phyloP scores from a whole-genome alignment of 2,329 filamentous ascomycete genomes.

The Raffaelea ambrosiae region DNA sequence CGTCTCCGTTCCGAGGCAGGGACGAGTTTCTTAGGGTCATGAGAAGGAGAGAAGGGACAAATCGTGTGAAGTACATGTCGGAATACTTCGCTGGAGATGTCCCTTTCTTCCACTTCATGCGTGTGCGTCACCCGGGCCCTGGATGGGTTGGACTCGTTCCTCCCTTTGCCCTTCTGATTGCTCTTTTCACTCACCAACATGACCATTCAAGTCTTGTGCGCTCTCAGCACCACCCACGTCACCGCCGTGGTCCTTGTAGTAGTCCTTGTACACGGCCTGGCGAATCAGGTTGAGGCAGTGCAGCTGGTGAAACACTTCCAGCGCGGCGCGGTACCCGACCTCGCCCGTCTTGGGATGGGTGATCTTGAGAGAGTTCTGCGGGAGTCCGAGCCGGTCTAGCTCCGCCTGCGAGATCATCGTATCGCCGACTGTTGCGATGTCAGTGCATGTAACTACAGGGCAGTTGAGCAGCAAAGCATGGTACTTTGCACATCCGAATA shows the following conservation, averaged over 20 bases:
- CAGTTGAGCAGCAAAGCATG: neutral
- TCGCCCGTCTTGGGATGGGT: constrained; percentile 47
- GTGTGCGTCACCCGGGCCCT: too few species aligned
- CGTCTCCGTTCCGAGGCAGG: too few species aligned
- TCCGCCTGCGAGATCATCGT: constrained; percentile 49
- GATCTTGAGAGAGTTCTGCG: constrained; percentile 45
- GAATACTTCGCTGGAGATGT: too few species aligned
- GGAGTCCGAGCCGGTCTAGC: constrained; percentile 41
- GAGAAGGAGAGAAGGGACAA: neutral
- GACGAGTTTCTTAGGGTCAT: too few species aligned
- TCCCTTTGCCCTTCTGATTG: too few species aligned
- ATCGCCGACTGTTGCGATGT: constrained; percentile 40
- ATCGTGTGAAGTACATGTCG: too few species aligned
- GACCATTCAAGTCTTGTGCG: constrained; percentile 30
- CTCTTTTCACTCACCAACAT: constrained; percentile 27
- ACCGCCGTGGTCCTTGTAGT: constrained; percentile 38
- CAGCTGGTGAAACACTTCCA: constrained; percentile 50
- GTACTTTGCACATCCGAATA: too few species aligned
- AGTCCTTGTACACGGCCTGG: constrained; percentile 39
- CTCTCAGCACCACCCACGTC: constrained; percentile 33
- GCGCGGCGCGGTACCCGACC: constrained; percentile 49
- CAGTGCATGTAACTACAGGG: neutral
- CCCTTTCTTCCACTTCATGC: too few species aligned
- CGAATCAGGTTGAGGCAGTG: constrained; percentile 41
- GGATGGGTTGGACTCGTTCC: too few species aligned